These are phyloP conservation scores for Saccharomycopsis oosterbeekiorum DNA, from an alignment of 805 yeast genomes.

Conservation along the genomic window DNA sequence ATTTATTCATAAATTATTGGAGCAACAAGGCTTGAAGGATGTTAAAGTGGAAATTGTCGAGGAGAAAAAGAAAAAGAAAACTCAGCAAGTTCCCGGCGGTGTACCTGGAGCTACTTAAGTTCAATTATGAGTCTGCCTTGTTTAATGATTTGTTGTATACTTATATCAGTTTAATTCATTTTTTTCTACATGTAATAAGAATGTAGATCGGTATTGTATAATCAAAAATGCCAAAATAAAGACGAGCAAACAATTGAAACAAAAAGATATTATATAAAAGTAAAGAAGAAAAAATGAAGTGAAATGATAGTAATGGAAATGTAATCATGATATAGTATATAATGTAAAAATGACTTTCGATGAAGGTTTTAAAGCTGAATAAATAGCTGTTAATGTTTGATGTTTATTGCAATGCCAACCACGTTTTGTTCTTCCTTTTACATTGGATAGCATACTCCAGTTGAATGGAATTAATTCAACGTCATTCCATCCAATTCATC, in stretches of 20 bases:
- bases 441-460: too few relatives aligned
- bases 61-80: conserved; percentile 47
- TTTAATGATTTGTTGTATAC: background rate
- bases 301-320: background rate
- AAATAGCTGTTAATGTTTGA: background rate
- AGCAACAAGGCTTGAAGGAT: conserved; percentile 72
- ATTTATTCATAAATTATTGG: conserved; percentile 57
- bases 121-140: background rate
- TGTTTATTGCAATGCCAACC: too few relatives aligned
- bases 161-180: too few relatives aligned
- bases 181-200: too few relatives aligned
- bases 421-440: too few relatives aligned
- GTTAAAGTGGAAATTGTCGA: conserved; percentile 85
- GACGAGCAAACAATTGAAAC: background rate
- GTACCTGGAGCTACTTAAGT: conserved; percentile 3
- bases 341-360: background rate
- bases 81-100: background rate
- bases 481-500: conserved; percentile 95
- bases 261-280: background rate
- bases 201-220: background rate
- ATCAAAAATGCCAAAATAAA: background rate
- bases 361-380: background rate
- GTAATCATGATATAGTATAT: background rate
- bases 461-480: conserved; percentile 33
- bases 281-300: background rate